Conservation (phyloP, 2,329 filamentous ascomycete species). For the Mycosphaerella arachidis region DNA sequence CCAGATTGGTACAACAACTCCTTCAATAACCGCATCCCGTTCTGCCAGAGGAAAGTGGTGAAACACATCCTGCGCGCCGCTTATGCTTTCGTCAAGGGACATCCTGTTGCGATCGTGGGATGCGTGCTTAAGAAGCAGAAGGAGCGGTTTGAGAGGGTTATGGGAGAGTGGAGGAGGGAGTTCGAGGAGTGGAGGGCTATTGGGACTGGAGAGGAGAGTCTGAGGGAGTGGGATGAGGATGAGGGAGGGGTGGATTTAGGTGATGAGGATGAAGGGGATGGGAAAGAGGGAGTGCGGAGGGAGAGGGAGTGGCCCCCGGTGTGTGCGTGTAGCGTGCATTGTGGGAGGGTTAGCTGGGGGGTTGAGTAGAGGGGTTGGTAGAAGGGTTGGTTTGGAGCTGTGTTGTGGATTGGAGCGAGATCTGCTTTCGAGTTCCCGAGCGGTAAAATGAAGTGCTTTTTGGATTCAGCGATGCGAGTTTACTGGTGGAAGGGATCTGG, state of each 20-base stretch:
- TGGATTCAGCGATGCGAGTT: too few species aligned
- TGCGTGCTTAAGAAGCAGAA: conserved; percentile 25
- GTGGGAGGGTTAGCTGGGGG: neutral
- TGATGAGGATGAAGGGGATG: conserved; percentile 6
- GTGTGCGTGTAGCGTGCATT: neutral
- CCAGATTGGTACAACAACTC: neutral
- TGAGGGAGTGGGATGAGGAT: conserved; percentile 12
- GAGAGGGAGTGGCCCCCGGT: neutral
- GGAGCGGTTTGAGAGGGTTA: conserved; percentile 17
- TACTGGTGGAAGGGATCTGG: too few species aligned
- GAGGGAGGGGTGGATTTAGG: neutral
- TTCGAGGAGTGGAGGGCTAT: conserved; percentile 16
- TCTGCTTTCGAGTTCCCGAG: neutral
- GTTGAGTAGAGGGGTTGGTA: too few species aligned
- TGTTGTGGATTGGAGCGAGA: too few species aligned
- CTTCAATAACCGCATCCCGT: conserved; percentile 1
- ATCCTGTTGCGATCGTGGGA: conserved; percentile 24
- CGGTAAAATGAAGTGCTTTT: too few species aligned
- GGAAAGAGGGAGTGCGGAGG: neutral
- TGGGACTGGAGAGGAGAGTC: neutral
- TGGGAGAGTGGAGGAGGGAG: conserved; percentile 7
- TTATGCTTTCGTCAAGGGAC: conserved; percentile 21
- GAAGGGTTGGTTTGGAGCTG: neutral
- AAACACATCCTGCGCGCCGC: conserved; percentile 24
- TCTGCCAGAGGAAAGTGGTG: conserved; percentile 24